phyloP scores from a whole-genome alignment of 805 yeast species.

The Cyberlindnera nakhonratchasimensis region DNA sequence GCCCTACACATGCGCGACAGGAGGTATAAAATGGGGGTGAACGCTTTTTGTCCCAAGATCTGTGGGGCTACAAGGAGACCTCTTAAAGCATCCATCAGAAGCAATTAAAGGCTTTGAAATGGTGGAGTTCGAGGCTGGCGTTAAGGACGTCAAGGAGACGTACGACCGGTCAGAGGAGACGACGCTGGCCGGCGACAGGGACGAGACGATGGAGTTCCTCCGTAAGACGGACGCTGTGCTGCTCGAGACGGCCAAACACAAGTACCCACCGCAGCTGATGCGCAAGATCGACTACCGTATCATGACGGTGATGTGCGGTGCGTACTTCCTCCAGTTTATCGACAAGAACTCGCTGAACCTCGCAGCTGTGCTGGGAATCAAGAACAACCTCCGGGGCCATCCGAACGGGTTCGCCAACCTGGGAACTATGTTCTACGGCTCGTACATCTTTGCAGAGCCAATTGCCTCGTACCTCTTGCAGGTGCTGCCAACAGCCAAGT shows the following conservation, averaged over 20 bases:
- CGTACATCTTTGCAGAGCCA: conserved; percentile 54
- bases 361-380: conserved; percentile 65
- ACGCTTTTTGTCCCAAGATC: neutral
- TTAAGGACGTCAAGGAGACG: neutral
- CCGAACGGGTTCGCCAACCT: conserved; percentile 49
- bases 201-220: conserved; percentile 27
- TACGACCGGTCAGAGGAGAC: conserved; percentile 12
- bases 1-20: too few species aligned
- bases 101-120: too few species aligned
- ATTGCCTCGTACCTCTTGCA: conserved; percentile 47
- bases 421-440: conserved; percentile 51
- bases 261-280: conserved; percentile 21
- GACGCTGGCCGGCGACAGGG: conserved; percentile 20
- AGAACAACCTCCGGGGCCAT: conserved; percentile 35
- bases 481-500: conserved; percentile 50
- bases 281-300: conserved; percentile 46
- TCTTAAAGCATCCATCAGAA: too few species aligned
- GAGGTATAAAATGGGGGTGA: neutral
- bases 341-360: conserved; percentile 59
- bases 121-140: neutral
- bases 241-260: conserved; percentile 1
- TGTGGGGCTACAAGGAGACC: too few species aligned
- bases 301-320: conserved; percentile 47
- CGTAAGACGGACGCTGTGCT: conserved; percentile 14
- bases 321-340: conserved; percentile 54